Evolutionary conservation across 495 filamentous ascomycete genomes (phyloP).

Genomic region (Viridothelium virens): DNA sequence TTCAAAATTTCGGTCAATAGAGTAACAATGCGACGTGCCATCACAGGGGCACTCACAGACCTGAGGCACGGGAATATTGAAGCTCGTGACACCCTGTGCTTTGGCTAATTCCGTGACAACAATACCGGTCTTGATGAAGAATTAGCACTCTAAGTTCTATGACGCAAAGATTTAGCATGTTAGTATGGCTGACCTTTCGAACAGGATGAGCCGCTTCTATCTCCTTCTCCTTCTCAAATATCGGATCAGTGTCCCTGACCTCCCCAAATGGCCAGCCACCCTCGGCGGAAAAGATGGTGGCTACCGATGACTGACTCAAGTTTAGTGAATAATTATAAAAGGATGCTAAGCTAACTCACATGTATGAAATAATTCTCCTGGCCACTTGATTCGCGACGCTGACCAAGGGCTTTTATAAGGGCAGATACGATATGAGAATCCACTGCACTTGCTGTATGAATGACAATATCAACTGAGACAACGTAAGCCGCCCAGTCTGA

Average conservation of each 20-base stretch:
- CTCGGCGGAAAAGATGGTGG: conserved; percentile 27
- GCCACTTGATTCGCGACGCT: conserved; percentile 27
- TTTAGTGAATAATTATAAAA: background rate
- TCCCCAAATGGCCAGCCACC: conserved; percentile 32
- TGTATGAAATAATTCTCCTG: conserved; percentile 32
- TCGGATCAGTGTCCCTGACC: conserved; percentile 31
- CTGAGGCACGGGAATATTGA: conserved; percentile 30
- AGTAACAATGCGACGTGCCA: background rate
- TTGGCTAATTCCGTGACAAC: conserved; percentile 28
- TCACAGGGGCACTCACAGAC: conserved; percentile 30
- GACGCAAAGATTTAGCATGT: background rate
- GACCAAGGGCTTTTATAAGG: conserved; percentile 27
- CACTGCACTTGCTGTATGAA: conserved; percentile 20
- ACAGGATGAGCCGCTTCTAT: conserved; percentile 24
- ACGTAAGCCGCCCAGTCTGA: background rate
- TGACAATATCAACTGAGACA: conserved; percentile 16
- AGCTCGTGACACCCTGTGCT: conserved; percentile 30
- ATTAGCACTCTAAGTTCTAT: conserved; percentile 10
- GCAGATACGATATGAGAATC: background rate
- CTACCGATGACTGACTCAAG: conserved; percentile 27
- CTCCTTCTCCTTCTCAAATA: conserved; percentile 28
- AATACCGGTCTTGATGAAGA: conserved; percentile 25
- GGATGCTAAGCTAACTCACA: conserved; percentile 22
- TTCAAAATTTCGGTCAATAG: background rate
- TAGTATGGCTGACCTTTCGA: conserved; percentile 25